Conservation (phyloP, 176 grass and related monocot species). For the Puya raimondii region DNA sequence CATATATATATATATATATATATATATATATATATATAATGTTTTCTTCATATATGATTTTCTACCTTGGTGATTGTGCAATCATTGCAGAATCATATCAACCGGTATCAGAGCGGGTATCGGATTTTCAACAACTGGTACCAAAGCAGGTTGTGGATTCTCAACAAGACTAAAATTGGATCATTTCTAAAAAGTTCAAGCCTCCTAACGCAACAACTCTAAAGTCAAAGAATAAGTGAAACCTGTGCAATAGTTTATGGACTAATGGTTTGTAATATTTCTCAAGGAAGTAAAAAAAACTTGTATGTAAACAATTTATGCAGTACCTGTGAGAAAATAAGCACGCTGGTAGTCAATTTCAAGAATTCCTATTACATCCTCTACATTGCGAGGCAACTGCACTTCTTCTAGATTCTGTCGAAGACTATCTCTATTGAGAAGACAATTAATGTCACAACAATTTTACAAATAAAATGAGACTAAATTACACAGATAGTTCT, state of each 20-base stretch:
- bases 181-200: background rate
- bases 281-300: background rate
- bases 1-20: no score
- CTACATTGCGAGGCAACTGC: constrained; percentile 26
- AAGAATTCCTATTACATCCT: constrained; percentile 57
- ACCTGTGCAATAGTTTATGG: background rate
- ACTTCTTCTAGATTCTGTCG: background rate
- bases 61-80: no score
- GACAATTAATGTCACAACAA: background rate
- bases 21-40: no score
- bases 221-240: no score
- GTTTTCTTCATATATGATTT: no score
- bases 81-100: no score
- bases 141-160: no score
- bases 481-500: no score
- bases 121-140: no score
- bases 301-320: background rate
- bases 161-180: background rate
- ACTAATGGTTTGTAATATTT: background rate
- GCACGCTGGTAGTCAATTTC: constrained; percentile 49
- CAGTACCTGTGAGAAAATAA: constrained; percentile 80
- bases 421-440: constrained; percentile 18
- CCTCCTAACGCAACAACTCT: background rate
- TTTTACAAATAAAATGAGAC: background rate
- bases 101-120: no score